Percentiles rank a stretch among this genome's conserved stretches.
These are phyloP conservation scores for Aurantiochytrium sp. DNA, from an alignment of 108 stramenopile species.

Conservation along the genomic window DNA sequence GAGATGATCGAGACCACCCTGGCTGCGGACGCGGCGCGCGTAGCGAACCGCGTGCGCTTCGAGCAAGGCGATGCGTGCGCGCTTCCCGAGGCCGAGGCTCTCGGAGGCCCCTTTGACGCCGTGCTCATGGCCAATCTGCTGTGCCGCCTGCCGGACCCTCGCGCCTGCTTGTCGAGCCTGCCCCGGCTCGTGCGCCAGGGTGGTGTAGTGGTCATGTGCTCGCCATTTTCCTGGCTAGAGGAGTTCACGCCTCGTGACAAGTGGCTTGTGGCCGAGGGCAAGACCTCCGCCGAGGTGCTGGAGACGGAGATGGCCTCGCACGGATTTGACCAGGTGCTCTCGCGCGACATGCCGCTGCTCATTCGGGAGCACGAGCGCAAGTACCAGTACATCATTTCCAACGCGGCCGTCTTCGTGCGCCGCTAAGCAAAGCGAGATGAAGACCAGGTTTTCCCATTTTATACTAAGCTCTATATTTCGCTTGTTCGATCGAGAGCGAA, in stretches of 20 bases:
- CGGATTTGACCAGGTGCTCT: constrained; percentile 77
- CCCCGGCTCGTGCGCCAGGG: constrained; percentile 73
- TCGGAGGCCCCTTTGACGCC: constrained; percentile 77
- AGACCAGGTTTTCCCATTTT: not conserved
- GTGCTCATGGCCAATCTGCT: constrained; percentile 81
- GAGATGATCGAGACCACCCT: not conserved
- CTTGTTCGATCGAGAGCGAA: too few relatives aligned
- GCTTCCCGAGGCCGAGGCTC: constrained; percentile 8
- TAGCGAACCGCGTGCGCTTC: constrained; percentile 64
- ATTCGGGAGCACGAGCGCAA: constrained; percentile 88
- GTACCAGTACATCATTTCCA: constrained; percentile 87
- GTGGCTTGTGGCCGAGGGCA: constrained; percentile 61
- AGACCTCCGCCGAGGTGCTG: constrained; percentile 68
- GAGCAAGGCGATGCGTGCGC: constrained; percentile 80
- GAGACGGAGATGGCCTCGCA: constrained; percentile 66
- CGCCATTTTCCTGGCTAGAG: constrained; percentile 82
- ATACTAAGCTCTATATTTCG: not conserved
- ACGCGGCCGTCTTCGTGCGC: constrained; percentile 80
- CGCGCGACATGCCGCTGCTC: constrained; percentile 75
- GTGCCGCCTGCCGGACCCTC: constrained; percentile 80
- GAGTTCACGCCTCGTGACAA: constrained; percentile 77
- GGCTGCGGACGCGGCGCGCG: not conserved
- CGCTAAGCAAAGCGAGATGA: constrained; percentile 34
- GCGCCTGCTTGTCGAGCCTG: constrained; percentile 64
- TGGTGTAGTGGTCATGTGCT: constrained; percentile 79